Percentiles rank a stretch among this genome's conserved stretches.
These are phyloP conservation scores for Theobroma cacao DNA, from an alignment of 345 rosid species.

Conservation along the genomic window DNA sequence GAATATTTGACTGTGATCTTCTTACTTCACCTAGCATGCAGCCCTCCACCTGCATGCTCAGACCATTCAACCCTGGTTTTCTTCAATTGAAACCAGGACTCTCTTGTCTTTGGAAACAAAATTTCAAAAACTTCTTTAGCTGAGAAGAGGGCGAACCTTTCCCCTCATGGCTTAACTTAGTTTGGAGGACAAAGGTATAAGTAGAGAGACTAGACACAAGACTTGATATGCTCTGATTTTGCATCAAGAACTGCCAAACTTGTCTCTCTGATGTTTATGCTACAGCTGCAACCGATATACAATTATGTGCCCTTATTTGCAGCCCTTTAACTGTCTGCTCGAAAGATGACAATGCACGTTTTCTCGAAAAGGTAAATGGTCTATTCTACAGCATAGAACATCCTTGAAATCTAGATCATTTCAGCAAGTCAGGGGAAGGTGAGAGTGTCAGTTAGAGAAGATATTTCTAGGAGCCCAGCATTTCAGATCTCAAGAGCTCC, in stretches of 20 bases:
- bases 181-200: neutral
- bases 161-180: neutral
- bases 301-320: neutral
- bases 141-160: neutral
- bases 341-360: neutral
- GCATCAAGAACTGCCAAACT: neutral
- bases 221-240: neutral
- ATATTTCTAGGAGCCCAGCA: conserved; percentile 20
- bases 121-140: neutral
- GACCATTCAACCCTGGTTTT: neutral
- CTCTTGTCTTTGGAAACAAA: neutral
- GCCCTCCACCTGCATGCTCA: neutral
- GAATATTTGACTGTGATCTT: neutral
- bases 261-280: neutral
- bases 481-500: conserved; percentile 42
- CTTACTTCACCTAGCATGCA: neutral
- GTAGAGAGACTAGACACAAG: neutral
- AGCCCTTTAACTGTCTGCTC: neutral
- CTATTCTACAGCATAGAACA: neutral
- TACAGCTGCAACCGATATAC: neutral
- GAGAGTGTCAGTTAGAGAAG: neutral
- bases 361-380: neutral
- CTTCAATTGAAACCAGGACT: neutral
- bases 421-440: neutral
- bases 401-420: neutral